Evolutionary conservation across 306 rosid species (phyloP), one percentile per base, ranked within the genome.

Genomic region (Castanea mollissima): DNA sequence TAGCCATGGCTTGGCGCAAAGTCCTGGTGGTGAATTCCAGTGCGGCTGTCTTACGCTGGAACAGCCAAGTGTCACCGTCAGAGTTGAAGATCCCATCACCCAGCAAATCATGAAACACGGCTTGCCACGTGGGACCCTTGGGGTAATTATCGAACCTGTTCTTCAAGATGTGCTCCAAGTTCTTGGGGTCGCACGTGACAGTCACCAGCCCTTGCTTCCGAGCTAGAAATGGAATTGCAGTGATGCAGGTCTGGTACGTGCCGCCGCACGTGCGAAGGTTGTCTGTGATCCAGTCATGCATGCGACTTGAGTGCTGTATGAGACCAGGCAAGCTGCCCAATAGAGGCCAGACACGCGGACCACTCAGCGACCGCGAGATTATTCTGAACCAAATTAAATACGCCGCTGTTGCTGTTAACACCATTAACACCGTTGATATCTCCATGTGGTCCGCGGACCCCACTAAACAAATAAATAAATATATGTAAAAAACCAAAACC

Each of bases 271-370:
- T 55, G 49, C 91, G 90, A 57, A 94, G 97, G 64, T 92, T 92
- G 54, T 94, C 99, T 0, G 86, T 85, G 63, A 94, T 94, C 99
- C 99, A 94, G 68, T 94, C 99, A 59, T 94, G 99, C 99, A 94
- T 84, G 71, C 94, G 93, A 56, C 71, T 78, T 21, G 87, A 62
- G 82, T 94, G 83, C 2, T 85, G 87, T 46, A 92, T 83, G 59
- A 94, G 91, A 0, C 90, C 97, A 0, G 99, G 99, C 15, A 94
- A 86, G 59, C 97, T 92, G 9, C 99, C 99, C 60, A 94, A 11
- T 71, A 94, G 25, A 0, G 97, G 99, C 99, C 99, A 94, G 56
- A 94, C 92, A 85, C 91, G 97, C 68, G 99, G 99, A 63, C 99
- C 97, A 13, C 11, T 88, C 59, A 94, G 78, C 0, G 90, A 69